Percentiles rank a stretch among this genome's conserved stretches.
phyloP scores from a whole-genome alignment of 2,329 filamentous ascomycete species.

The Cercospora sesami region DNA sequence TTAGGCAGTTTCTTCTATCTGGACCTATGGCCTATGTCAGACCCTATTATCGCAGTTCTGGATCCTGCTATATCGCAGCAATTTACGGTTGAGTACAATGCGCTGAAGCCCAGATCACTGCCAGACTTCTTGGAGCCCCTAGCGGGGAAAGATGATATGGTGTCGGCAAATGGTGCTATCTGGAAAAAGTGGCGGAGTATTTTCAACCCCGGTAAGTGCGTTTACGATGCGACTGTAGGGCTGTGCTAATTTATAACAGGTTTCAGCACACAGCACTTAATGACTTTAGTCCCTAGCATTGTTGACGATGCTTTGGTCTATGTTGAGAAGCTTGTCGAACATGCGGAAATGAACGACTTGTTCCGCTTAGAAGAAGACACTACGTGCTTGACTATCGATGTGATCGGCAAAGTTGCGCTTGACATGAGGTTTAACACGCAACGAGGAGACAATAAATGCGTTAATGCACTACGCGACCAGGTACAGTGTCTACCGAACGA shows the following conservation, averaged over 20 bases:
- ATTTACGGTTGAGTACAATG: slow-evolving; percentile 21
- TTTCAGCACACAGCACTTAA: slow-evolving; percentile 43
- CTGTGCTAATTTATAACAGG: slow-evolving; percentile 24
- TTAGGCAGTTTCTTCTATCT: slow-evolving; percentile 26
- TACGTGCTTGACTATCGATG: slow-evolving; percentile 45
- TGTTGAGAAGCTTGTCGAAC: slow-evolving; percentile 37
- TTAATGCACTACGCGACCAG: slow-evolving; percentile 41
- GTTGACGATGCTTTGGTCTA: slow-evolving; percentile 41
- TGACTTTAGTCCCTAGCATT: slow-evolving; percentile 43
- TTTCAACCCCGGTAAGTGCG: slow-evolving; percentile 44
- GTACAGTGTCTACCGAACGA: slow-evolving; percentile 31
- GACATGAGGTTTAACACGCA: slow-evolving; percentile 43
- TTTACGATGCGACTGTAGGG: too few species aligned
- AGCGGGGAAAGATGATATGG: slow-evolving; percentile 30
- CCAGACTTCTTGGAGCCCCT: slow-evolving; percentile 22
- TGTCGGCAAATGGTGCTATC: slow-evolving; percentile 40
- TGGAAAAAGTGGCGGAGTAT: slow-evolving; percentile 49
- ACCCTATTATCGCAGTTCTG: slow-evolving; percentile 26
- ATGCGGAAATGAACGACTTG: slow-evolving; percentile 40
- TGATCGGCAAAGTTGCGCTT: slow-evolving; percentile 45
- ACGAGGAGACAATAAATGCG: slow-evolving; percentile 38
- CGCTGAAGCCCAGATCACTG: slow-evolving; percentile 21
- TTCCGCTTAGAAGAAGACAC: slow-evolving; percentile 46
- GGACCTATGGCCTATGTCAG: slow-evolving; percentile 29
- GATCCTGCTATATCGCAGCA: slow-evolving; percentile 27